Evolutionary conservation across 2,329 filamentous ascomycete genomes (phyloP).

Genomic region (Trichoderma sp.): DNA sequence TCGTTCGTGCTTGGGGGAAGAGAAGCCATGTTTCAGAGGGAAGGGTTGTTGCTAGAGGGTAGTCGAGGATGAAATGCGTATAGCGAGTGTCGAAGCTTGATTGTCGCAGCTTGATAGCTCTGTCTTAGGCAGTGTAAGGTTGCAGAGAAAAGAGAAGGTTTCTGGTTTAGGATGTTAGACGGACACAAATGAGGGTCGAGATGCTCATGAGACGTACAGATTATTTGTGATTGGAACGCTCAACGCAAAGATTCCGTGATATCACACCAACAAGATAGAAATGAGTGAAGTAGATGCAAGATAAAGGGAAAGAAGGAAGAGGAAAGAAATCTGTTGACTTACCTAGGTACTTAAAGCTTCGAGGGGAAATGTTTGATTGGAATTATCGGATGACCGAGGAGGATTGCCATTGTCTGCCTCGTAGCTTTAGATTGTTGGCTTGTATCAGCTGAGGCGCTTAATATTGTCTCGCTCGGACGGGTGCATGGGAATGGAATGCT

Average conservation of each 20-base stretch:
- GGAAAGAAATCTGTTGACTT: neutral
- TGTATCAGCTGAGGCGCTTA: neutral
- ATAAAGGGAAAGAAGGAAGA: neutral
- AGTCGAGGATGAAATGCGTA: neutral
- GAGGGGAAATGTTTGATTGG: neutral
- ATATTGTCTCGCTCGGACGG: slow-evolving; percentile 5
- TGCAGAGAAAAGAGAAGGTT: neutral
- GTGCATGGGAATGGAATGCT: neutral
- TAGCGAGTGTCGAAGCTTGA: neutral
- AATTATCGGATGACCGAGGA: neutral
- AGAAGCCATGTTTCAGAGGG: neutral
- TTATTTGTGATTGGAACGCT: neutral
- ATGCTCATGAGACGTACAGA: neutral
- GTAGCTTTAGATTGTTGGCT: neutral
- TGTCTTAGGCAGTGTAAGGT: neutral
- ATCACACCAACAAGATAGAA: neutral
- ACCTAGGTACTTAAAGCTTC: neutral
- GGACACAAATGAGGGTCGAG: neutral
- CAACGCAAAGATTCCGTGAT: neutral
- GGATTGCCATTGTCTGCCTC: neutral
- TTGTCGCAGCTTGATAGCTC: neutral
- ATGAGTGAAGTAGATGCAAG: neutral
- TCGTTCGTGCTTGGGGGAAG: neutral
- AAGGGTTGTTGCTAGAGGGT: neutral
- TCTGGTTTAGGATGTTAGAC: neutral